Conservation (phyloP, 2,329 filamentous ascomycete genomes). For the Cercospora citrullina region DNA sequence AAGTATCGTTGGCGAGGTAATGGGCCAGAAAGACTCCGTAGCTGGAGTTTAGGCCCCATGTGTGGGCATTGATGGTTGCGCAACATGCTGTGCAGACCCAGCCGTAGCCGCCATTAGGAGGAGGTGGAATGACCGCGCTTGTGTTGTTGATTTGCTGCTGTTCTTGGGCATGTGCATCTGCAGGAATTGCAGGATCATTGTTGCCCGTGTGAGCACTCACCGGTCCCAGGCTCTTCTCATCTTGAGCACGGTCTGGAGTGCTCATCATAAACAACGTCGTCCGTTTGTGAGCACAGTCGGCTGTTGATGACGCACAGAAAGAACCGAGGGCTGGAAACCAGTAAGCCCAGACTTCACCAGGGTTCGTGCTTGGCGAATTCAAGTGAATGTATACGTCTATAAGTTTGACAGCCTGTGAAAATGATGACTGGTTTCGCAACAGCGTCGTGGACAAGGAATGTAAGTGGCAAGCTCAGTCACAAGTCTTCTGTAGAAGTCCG, state of each 20-base stretch:
- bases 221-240: neutral
- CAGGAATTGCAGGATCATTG: neutral
- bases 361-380: constrained; percentile 6
- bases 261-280: neutral
- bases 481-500: neutral
- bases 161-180: neutral
- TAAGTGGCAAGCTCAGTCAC: neutral
- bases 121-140: constrained; percentile 11
- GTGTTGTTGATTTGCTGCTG: neutral
- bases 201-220: neutral
- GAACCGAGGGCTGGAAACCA: neutral
- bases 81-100: constrained; percentile 55
- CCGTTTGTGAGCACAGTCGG: neutral
- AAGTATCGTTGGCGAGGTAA: constrained; percentile 66
- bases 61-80: constrained; percentile 50
- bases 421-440: neutral
- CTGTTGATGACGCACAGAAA: neutral
- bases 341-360: neutral
- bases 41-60: constrained; percentile 48
- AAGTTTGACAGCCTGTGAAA: neutral
- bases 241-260: neutral
- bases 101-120: constrained; percentile 59
- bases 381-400: constrained; percentile 2
- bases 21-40: constrained; percentile 76
- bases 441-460: neutral